Evolutionary conservation across 176 grass and related monocot genomes (phyloP).

Genomic region (barley (Hordeum vulgare)): DNA sequence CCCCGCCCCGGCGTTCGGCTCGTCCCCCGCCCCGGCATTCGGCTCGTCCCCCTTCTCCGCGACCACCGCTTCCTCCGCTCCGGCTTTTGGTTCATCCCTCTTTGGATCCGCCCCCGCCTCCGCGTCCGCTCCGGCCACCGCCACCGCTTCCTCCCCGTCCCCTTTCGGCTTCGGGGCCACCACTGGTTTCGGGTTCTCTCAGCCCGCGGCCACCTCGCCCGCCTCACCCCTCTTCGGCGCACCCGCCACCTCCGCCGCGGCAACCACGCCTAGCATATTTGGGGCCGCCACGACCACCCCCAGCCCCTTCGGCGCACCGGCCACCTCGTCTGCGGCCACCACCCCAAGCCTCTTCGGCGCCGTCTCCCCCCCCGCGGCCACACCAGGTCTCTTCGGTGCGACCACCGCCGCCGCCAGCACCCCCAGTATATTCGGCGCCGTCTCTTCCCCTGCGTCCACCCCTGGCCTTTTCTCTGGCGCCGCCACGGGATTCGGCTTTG

Average conservation of each 20-base stretch:
- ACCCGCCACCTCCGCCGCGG: conserved; percentile 16
- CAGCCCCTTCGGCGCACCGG: not conserved
- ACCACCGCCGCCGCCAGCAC: conserved; percentile 17
- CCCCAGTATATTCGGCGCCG: conserved; percentile 20
- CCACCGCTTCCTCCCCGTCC: conserved; percentile 27
- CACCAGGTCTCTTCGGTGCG: conserved; percentile 8
- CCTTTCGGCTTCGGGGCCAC: conserved; percentile 38
- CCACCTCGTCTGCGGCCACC: not conserved
- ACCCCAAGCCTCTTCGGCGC: conserved; percentile 18
- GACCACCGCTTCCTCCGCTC: conserved; percentile 17
- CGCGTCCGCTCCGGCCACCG: conserved; percentile 19
- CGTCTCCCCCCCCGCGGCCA: conserved; percentile 14
- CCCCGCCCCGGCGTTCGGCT: conserved; percentile 4
- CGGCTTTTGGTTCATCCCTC: conserved; percentile 29
- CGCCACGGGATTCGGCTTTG: conserved; percentile 29
- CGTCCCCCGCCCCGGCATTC: conserved; percentile 23
- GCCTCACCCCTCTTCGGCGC: conserved; percentile 21
- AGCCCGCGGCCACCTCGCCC: conserved; percentile 19
- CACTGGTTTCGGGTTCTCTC: conserved; percentile 23
- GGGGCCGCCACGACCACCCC: conserved; percentile 19
- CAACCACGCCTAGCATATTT: conserved; percentile 19
- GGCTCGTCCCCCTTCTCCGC: conserved; percentile 31
- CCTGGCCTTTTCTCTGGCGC: conserved; percentile 40
- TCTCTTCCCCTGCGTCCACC: conserved; percentile 19
- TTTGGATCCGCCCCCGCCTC: conserved; percentile 29